These are phyloP conservation scores for Pseudognaphalium luteoalbum DNA, from an alignment of 129 eudicot genomes.

Conservation along the genomic window DNA sequence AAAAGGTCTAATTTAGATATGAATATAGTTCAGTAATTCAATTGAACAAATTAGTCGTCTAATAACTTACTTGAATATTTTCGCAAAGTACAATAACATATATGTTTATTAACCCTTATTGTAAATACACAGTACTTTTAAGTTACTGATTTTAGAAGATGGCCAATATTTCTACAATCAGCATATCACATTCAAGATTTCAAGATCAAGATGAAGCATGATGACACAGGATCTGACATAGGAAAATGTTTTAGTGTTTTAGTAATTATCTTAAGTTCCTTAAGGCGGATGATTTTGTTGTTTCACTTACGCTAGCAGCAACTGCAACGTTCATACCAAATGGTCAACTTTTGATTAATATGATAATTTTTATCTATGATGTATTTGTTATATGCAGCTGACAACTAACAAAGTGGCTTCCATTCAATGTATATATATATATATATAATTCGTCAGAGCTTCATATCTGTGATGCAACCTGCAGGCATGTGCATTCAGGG, in stretches of 20 bases:
- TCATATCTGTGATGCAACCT: constrained; percentile 14
- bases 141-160: not conserved
- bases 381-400: too few relatives aligned
- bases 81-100: too few relatives aligned
- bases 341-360: not conserved
- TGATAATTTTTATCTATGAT: not conserved
- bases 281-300: not conserved
- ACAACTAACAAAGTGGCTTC: too few relatives aligned
- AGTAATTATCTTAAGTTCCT: not conserved
- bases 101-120: too few relatives aligned
- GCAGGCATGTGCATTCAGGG: constrained; percentile 99
- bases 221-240: not conserved
- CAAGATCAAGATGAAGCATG: not conserved
- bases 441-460: not conserved
- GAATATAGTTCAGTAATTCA: too few relatives aligned
- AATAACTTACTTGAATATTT: too few relatives aligned
- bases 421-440: too few relatives aligned
- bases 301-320: not conserved
- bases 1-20: too few relatives aligned
- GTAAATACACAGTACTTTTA: not conserved
- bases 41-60: too few relatives aligned
- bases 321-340: not conserved
- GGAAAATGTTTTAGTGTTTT: not conserved
- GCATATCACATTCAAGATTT: not conserved
- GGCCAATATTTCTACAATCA: not conserved